These are phyloP conservation scores for Volvox africanus DNA, from an alignment of 139 green algal genomes.

Conservation along the genomic window DNA sequence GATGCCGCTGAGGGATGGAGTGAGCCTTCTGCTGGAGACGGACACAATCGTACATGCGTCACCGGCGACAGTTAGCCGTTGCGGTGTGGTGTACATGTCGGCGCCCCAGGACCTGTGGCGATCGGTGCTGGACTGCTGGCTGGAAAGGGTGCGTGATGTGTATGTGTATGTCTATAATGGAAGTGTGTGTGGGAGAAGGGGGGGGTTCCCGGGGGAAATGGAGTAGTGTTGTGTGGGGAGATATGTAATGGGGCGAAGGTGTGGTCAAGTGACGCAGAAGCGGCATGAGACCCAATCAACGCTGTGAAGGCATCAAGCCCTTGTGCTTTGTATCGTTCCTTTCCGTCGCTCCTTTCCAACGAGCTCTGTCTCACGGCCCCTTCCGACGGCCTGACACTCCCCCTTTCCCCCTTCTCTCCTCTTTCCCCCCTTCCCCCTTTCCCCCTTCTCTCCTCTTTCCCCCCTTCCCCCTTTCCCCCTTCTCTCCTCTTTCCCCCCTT, in stretches of 20 bases:
- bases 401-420: neutral
- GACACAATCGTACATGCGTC: conserved; percentile 70
- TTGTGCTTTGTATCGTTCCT: too few species aligned
- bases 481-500: neutral
- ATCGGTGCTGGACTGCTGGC: conserved; percentile 52
- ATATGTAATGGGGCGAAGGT: neutral
- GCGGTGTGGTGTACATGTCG: conserved; percentile 69
- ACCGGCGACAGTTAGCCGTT: conserved; percentile 73
- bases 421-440: too few species aligned
- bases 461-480: too few species aligned
- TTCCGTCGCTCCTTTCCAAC: too few species aligned
- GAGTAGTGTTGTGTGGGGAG: neutral
- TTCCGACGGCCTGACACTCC: too few species aligned
- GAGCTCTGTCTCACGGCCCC: too few species aligned
- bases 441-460: neutral
- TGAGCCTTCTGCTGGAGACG: conserved; percentile 73
- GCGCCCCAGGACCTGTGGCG: conserved; percentile 48
- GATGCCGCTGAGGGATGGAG: conserved; percentile 59
- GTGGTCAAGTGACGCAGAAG: too few species aligned
- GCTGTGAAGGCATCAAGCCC: too few species aligned
- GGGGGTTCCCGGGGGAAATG: neutral
- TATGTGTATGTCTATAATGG: too few species aligned
- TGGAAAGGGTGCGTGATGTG: conserved; percentile 41
- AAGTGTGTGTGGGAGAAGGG: neutral
- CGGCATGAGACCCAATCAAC: too few species aligned